These are phyloP conservation scores for Stemphylium beticola DNA, from an alignment of 2,329 filamentous ascomycete species.

Conservation along the genomic window DNA sequence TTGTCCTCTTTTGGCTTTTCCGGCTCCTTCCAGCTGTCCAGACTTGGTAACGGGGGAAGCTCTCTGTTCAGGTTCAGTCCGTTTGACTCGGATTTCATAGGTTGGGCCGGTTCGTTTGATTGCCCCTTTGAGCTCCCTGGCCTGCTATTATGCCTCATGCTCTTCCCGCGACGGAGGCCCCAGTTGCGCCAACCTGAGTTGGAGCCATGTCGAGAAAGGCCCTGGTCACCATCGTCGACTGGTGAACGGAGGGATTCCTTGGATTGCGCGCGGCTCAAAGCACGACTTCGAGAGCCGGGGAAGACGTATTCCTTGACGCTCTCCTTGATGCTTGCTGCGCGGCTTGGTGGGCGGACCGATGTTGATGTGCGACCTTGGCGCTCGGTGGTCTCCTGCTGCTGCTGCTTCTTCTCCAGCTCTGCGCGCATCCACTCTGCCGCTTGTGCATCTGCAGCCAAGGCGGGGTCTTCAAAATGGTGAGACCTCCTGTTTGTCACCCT, in stretches of 20 bases:
- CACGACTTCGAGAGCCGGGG: constrained; percentile 39
- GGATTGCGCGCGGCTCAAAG: constrained; percentile 44
- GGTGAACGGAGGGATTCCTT: constrained; percentile 37
- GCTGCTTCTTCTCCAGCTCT: constrained; percentile 52
- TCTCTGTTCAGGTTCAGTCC: constrained; percentile 55
- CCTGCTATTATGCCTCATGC: constrained; percentile 41
- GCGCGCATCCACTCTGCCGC: constrained; percentile 54
- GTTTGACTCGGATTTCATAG: constrained; percentile 33
- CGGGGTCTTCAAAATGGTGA: constrained; percentile 41
- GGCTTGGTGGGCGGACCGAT: constrained; percentile 42
- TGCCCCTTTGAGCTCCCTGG: constrained; percentile 39
- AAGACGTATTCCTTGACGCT: constrained; percentile 53
- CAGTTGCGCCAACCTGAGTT: constrained; percentile 49
- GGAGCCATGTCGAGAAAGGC: constrained; percentile 34
- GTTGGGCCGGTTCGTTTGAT: constrained; percentile 27
- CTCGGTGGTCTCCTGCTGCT: constrained; percentile 27
- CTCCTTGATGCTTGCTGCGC: constrained; percentile 46
- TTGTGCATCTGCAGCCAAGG: constrained; percentile 47
- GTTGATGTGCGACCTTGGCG: constrained; percentile 27
- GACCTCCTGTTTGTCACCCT: constrained; percentile 38
- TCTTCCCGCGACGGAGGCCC: constrained; percentile 44
- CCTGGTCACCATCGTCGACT: constrained; percentile 17
- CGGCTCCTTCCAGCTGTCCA: constrained; percentile 49
- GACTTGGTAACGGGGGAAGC: constrained; percentile 55
- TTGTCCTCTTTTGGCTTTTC: constrained; percentile 23